Evolutionary conservation across 1,284 basidiomycete species (phyloP).

Genomic region (Ustilago esculenta): DNA sequence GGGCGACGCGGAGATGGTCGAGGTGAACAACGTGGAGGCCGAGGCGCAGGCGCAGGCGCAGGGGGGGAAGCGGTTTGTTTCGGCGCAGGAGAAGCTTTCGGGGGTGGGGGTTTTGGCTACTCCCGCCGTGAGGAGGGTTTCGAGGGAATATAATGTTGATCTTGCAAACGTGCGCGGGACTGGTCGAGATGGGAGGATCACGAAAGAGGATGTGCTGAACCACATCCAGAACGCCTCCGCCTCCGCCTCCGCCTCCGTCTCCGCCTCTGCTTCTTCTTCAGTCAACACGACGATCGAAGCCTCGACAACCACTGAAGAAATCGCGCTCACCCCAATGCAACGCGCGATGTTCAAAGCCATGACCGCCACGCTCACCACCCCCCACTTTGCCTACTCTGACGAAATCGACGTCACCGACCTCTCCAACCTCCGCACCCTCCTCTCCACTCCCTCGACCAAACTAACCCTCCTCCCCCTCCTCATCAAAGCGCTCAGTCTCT

Average conservation of each 20-base stretch:
- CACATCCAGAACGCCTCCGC: slow-evolving; percentile 16
- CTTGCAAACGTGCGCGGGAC: slow-evolving; percentile 75
- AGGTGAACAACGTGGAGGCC: not conserved
- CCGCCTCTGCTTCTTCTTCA: not conserved
- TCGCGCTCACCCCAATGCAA: slow-evolving; percentile 56
- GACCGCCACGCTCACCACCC: slow-evolving; percentile 70
- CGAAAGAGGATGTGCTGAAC: slow-evolving; percentile 75
- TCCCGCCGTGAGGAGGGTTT: slow-evolving; percentile 81
- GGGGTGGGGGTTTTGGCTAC: slow-evolving; percentile 70
- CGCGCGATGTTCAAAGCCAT: slow-evolving; percentile 67
- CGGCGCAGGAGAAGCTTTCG: slow-evolving; percentile 28
- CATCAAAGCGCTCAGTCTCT: slow-evolving; percentile 82
- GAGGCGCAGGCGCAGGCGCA: slow-evolving; percentile 15
- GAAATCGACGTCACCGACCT: slow-evolving; percentile 83
- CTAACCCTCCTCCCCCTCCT: slow-evolving; percentile 86
- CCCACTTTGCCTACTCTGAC: slow-evolving; percentile 78
- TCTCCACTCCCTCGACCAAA: slow-evolving; percentile 77
- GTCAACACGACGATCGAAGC: too few species aligned
- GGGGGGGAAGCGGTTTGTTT: slow-evolving; percentile 29
- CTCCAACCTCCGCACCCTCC: slow-evolving; percentile 75
- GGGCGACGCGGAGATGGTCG: not conserved
- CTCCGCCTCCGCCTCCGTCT: slow-evolving; percentile 1
- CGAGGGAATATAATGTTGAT: slow-evolving; percentile 74
- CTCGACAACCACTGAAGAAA: too few species aligned
- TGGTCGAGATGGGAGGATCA: slow-evolving; percentile 79